Conservation (phyloP, 129 eudicot species). For the Gnaphalium uliginosum region DNA sequence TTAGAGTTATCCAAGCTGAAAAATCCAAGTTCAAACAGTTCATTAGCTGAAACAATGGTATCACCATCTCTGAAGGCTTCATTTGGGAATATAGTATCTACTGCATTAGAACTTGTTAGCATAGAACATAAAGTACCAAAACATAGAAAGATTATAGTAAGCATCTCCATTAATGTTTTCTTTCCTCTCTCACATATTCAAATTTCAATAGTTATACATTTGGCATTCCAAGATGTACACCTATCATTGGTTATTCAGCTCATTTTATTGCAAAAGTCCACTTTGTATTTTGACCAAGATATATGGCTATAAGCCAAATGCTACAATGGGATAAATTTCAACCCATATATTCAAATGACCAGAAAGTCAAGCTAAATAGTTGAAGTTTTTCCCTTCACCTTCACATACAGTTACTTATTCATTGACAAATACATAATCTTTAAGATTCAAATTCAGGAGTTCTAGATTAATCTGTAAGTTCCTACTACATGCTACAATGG, state of each 20-base stretch:
- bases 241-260: not conserved
- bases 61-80: slow-evolving; percentile 12
- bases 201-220: not conserved
- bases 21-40: slow-evolving; percentile 36
- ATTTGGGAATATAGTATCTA: slow-evolving; percentile 3
- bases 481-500: no score
- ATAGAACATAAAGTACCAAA: slow-evolving; percentile 1
- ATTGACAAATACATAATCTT: no score
- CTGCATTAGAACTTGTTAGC: not conserved
- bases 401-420: no score
- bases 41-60: slow-evolving; percentile 19
- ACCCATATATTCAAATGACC: no score
- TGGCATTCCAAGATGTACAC: slow-evolving; percentile 1
- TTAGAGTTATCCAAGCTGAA: slow-evolving; percentile 33
- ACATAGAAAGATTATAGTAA: not conserved
- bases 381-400: no score
- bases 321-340: no score
- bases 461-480: no score
- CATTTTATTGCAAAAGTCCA: not conserved
- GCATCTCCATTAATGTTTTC: slow-evolving; percentile 12
- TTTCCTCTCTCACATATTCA: not conserved
- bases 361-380: not conserved
- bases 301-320: not conserved
- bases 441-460: no score
- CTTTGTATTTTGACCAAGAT: not conserved